phyloP scores from a whole-genome alignment of 1,284 basidiomycete species.

The Coriolopsis trogii region DNA sequence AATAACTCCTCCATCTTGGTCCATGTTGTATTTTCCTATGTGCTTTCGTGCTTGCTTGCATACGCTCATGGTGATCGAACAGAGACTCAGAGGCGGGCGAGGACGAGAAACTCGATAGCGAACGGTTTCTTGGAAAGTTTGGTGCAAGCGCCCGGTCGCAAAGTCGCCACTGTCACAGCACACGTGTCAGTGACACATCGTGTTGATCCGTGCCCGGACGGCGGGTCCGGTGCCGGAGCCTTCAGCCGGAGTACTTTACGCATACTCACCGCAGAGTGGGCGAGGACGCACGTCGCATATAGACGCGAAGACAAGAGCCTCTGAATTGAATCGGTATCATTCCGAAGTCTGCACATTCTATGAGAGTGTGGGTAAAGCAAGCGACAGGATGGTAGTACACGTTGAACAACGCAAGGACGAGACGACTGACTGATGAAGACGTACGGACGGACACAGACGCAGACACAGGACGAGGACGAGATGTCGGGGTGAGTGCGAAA shows the following conservation, averaged over 20 bases:
- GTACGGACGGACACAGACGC: not conserved
- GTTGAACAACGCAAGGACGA: no score
- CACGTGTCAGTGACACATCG: conserved; percentile 6
- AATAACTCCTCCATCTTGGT: no score
- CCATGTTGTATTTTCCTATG: no score
- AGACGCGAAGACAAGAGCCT: no score
- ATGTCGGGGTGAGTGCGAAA: not conserved
- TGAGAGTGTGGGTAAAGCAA: no score
- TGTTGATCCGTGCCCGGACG: not conserved
- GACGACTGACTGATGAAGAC: not conserved
- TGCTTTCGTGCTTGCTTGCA: no score
- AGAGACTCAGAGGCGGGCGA: no score
- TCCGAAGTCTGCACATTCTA: no score
- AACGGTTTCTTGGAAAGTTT: not conserved
- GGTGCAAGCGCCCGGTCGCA: not conserved
- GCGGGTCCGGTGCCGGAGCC: not conserved
- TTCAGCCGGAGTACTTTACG: not conserved
- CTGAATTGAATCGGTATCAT: no score
- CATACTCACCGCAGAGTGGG: not conserved
- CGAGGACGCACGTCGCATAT: no score
- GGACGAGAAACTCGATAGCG: not conserved
- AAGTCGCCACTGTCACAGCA: not conserved
- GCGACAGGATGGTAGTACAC: no score
- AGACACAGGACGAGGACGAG: not conserved
- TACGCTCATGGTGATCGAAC: no score